phyloP scores from a whole-genome alignment of 2,329 filamentous ascomycete species.

The Pyrenophora tritici-repentis region DNA sequence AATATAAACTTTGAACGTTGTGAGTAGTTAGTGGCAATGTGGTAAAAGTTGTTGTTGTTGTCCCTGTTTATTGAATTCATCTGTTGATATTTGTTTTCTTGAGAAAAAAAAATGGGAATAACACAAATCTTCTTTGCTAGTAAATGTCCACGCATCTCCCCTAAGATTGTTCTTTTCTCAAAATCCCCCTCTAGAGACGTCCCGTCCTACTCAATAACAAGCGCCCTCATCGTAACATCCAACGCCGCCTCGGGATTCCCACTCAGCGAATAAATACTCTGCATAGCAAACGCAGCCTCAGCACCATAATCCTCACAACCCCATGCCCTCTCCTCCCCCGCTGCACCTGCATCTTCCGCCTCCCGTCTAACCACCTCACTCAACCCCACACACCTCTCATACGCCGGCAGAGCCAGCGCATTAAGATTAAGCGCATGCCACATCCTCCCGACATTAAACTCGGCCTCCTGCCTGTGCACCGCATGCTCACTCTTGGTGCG shows the following conservation, averaged over 20 bases:
- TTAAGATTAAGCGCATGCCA: slow-evolving; percentile 77
- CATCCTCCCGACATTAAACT: slow-evolving; percentile 77
- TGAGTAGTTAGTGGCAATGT: no score
- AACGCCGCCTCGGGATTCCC: slow-evolving; percentile 67
- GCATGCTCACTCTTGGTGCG: slow-evolving; percentile 53
- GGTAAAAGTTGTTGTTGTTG: no score
- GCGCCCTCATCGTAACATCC: slow-evolving; percentile 62
- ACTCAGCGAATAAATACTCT: slow-evolving; percentile 67
- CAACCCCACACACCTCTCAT: slow-evolving; percentile 63
- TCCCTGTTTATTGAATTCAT: no score
- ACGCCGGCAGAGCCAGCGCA: slow-evolving; percentile 74
- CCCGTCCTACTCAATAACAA: slow-evolving; percentile 49
- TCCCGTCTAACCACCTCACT: slow-evolving; percentile 50
- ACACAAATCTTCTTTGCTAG: no score
- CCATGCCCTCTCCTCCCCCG: no score
- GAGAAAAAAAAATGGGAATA: no score
- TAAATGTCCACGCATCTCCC: no score
- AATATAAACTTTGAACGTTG: no score
- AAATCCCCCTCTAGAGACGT: no score
- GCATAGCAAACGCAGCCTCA: slow-evolving; percentile 77
- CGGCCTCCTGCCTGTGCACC: slow-evolving; percentile 70
- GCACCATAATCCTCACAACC: slow-evolving; percentile 64
- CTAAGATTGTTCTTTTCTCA: no score
- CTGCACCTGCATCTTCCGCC: no score
- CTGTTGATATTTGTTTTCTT: no score